Percentiles rank a stretch among this genome's conserved stretches.
phyloP scores from a whole-genome alignment of 2,329 filamentous ascomycete species.

The Stemphylium vesicarium region DNA sequence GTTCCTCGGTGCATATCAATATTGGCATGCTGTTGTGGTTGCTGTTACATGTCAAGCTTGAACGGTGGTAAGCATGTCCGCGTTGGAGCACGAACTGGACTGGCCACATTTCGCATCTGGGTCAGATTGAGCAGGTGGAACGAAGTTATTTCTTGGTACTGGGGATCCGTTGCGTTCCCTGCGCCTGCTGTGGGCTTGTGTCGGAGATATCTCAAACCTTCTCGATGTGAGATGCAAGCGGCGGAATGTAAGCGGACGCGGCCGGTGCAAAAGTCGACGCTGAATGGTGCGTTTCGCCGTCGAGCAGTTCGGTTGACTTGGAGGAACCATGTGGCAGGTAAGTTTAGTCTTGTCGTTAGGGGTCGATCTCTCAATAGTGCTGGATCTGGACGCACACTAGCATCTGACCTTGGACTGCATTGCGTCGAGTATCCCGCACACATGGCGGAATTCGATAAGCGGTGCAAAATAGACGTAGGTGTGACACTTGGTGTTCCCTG shows the following conservation, averaged over 20 bases:
- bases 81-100: slow-evolving; percentile 10
- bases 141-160: slow-evolving; percentile 1
- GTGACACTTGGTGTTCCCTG: slow-evolving; percentile 1
- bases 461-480: slow-evolving; percentile 6
- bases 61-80: slow-evolving; percentile 9
- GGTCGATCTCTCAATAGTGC: slow-evolving; percentile 6
- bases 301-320: slow-evolving; percentile 1
- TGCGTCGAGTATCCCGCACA: background rate
- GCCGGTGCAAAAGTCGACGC: background rate
- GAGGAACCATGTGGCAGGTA: background rate
- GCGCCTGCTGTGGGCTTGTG: slow-evolving; percentile 4
- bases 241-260: background rate
- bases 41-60: slow-evolving; percentile 26
- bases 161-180: slow-evolving; percentile 3
- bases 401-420: background rate
- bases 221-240: background rate
- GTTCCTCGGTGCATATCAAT: slow-evolving; percentile 7
- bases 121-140: slow-evolving; percentile 2
- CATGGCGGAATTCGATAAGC: background rate
- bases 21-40: slow-evolving; percentile 28
- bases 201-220: background rate
- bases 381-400: slow-evolving; percentile 3
- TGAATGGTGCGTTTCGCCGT: slow-evolving; percentile 4
- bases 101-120: slow-evolving; percentile 13
- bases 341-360: slow-evolving; percentile 7